These are phyloP conservation scores for Taphrina wiesneri DNA, from an alignment of 1,139 yeast genomes.

Conservation along the genomic window DNA sequence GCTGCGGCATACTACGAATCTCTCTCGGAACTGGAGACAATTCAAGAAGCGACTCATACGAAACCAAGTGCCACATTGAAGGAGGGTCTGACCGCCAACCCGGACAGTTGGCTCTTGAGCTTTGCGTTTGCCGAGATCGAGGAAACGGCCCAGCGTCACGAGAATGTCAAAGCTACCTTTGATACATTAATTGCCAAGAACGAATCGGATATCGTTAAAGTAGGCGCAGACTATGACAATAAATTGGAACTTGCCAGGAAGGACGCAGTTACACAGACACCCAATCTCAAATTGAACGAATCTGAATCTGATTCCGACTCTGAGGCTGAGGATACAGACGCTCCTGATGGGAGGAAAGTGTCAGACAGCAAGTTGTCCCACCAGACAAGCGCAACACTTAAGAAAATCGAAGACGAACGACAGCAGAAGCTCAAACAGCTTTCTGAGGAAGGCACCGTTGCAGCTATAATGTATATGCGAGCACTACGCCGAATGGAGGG, in stretches of 20 bases:
- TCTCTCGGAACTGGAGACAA: conserved; percentile 43
- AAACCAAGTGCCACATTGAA: conserved; percentile 47
- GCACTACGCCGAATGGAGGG: conserved; percentile 49
- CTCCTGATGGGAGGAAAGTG: background rate
- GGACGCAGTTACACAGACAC: conserved; percentile 12
- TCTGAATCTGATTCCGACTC: conserved; percentile 6
- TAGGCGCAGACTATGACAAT: conserved; percentile 43
- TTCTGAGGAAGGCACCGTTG: conserved; percentile 45
- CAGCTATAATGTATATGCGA: conserved; percentile 46
- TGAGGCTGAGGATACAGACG: conserved; percentile 4
- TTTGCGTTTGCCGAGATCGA: conserved; percentile 68
- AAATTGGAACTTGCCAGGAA: conserved; percentile 28
- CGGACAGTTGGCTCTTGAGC: conserved; percentile 66
- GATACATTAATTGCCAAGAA: conserved; percentile 52
- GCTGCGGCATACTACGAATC: conserved; percentile 51
- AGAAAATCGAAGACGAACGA: conserved; percentile 33
- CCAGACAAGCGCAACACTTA: conserved; percentile 15
- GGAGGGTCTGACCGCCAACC: conserved; percentile 65
- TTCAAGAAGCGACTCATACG: conserved; percentile 41
- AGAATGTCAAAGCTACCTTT: conserved; percentile 57
- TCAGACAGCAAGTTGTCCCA: conserved; percentile 13
- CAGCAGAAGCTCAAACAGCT: conserved; percentile 38
- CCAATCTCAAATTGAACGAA: background rate
- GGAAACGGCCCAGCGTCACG: conserved; percentile 60
- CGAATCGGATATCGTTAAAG: conserved; percentile 37